Conservation (phyloP, 176 grass and related monocot species). For the Bromus sterilis region DNA sequence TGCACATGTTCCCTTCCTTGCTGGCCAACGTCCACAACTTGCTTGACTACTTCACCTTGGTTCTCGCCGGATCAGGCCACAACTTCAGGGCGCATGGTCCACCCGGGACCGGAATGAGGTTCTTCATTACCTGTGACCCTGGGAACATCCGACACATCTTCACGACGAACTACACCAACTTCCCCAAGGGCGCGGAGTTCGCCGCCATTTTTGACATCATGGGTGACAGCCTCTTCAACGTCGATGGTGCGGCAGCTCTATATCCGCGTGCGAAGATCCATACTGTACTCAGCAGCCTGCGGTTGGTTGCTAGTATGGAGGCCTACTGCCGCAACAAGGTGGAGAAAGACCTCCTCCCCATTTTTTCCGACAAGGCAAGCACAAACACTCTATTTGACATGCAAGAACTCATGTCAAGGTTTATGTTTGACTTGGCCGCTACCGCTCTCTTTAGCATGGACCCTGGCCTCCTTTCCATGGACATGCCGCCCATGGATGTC, state of each 20-base stretch:
- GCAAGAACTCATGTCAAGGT: background rate
- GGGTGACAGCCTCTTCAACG: background rate
- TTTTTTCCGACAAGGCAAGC: background rate
- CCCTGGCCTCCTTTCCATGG: background rate
- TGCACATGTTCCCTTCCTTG: background rate
- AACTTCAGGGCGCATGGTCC: background rate
- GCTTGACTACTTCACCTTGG: background rate
- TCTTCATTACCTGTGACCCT: background rate
- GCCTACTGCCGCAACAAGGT: background rate
- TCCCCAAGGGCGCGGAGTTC: background rate
- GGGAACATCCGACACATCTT: background rate
- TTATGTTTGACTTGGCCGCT: background rate
- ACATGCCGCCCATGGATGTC: background rate
- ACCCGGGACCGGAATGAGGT: background rate
- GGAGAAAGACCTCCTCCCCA: background rate
- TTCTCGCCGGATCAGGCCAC: background rate
- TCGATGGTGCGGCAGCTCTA: background rate
- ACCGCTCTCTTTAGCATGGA: background rate
- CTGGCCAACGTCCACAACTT: background rate
- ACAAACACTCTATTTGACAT: background rate
- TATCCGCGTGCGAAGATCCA: background rate
- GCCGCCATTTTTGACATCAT: background rate
- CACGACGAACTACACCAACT: background rate
- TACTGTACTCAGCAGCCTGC: background rate
- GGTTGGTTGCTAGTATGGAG: background rate